phyloP scores from a whole-genome alignment of 371 early-diverging fungal genomes.

The Mortierella sp. region DNA sequence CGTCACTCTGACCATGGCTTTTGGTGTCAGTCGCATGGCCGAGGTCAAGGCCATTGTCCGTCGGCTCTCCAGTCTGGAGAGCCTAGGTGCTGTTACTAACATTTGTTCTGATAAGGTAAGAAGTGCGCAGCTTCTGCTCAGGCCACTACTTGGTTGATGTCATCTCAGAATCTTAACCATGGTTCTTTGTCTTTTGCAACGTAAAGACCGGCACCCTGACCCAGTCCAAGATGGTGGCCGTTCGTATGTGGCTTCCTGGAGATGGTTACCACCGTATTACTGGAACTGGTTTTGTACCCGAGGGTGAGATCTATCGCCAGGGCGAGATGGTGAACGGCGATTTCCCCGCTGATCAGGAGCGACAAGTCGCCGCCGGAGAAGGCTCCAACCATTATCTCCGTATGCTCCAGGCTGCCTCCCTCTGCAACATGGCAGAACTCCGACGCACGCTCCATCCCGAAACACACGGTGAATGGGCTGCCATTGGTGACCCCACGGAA shows the following conservation, averaged over 20 bases:
- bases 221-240: slow-evolving; percentile 79
- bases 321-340: slow-evolving; percentile 10
- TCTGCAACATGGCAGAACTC: slow-evolving; percentile 82
- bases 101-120: slow-evolving; percentile 92
- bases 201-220: slow-evolving; percentile 64
- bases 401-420: slow-evolving; percentile 60
- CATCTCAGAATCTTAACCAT: background rate
- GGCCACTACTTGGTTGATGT: slow-evolving; percentile 1
- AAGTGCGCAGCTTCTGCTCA: too few relatives aligned
- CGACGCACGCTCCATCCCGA: slow-evolving; percentile 62
- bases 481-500: slow-evolving; percentile 88
- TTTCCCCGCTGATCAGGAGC: background rate
- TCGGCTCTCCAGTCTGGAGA: slow-evolving; percentile 90
- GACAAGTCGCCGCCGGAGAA: slow-evolving; percentile 11
- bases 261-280: slow-evolving; percentile 71
- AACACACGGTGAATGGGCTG: slow-evolving; percentile 69
- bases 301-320: slow-evolving; percentile 66
- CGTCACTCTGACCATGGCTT: slow-evolving; percentile 90
- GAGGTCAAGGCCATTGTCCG: slow-evolving; percentile 88
- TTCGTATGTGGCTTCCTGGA: slow-evolving; percentile 75
- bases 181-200: background rate
- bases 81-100: slow-evolving; percentile 90
- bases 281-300: slow-evolving; percentile 74
- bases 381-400: slow-evolving; percentile 56
- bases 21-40: slow-evolving; percentile 93